These are phyloP conservation scores for Globisporangium parvum DNA, from an alignment of 352 stramenopile genomes.

Conservation along the genomic window DNA sequence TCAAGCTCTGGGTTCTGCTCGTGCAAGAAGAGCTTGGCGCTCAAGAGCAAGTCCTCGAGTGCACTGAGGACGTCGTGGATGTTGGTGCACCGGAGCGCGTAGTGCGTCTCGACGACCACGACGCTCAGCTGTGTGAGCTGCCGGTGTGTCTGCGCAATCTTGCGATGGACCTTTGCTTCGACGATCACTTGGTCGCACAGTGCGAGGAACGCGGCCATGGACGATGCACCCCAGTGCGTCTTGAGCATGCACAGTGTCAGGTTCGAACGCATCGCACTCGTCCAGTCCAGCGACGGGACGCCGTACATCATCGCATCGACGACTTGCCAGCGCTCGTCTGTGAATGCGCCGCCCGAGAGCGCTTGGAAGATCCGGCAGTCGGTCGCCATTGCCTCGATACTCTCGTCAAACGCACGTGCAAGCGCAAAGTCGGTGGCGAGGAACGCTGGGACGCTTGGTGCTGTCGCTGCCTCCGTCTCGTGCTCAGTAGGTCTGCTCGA, in stretches of 20 bases:
- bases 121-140: conserved; percentile 26
- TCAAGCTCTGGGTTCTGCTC: conserved; percentile 38
- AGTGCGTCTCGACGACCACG: conserved; percentile 30
- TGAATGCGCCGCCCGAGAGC: conserved; percentile 32
- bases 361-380: conserved; percentile 49
- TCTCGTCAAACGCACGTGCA: conserved; percentile 24
- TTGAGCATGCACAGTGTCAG: conserved; percentile 24
- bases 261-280: not conserved
- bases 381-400: conserved; percentile 37
- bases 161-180: conserved; percentile 34
- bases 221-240: conserved; percentile 11
- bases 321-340: conserved; percentile 28
- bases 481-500: not conserved
- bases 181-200: conserved; percentile 53
- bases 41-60: conserved; percentile 28
- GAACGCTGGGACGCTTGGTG: not conserved
- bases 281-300: not conserved
- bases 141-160: conserved; percentile 27
- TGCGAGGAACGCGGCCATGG: conserved; percentile 15
- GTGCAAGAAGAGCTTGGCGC: conserved; percentile 34
- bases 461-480: no score
- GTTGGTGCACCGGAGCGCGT: conserved; percentile 28
- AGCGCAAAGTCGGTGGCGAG: conserved; percentile 24
- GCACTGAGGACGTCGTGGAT: conserved; percentile 21
- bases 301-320: conserved; percentile 10